Conservation (phyloP, 2,329 filamentous ascomycete species). For the Stachybotrys chlorohalonatus region DNA sequence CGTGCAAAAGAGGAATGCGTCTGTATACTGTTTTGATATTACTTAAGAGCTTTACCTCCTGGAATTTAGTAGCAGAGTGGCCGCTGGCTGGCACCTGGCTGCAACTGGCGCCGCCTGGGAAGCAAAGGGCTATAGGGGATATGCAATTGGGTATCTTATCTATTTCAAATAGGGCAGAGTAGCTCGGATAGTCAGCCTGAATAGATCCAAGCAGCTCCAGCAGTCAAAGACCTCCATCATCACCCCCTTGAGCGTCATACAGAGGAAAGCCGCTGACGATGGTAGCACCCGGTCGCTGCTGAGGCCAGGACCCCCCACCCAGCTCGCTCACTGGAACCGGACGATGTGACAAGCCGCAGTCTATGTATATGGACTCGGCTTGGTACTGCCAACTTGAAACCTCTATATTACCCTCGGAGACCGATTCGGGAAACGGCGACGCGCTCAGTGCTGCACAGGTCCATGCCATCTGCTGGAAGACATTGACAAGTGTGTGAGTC, state of each 20-base stretch:
- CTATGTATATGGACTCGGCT: constrained; percentile 22
- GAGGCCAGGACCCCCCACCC: constrained; percentile 13
- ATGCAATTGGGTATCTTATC: too few relatives aligned
- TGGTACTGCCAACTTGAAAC: constrained; percentile 21
- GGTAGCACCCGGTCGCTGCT: constrained; percentile 20
- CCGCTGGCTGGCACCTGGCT: too few relatives aligned
- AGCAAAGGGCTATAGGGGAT: too few relatives aligned
- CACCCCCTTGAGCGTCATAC: not conserved
- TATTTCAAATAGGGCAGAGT: too few relatives aligned
- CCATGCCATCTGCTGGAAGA: constrained; percentile 29
- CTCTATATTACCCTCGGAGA: constrained; percentile 20
- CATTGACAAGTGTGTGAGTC: constrained; percentile 23
- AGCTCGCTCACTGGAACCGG: constrained; percentile 10
- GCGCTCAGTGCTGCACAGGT: constrained; percentile 23
- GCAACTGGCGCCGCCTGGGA: too few relatives aligned
- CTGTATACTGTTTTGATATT: too few relatives aligned
- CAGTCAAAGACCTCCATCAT: too few relatives aligned
- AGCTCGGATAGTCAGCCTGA: too few relatives aligned
- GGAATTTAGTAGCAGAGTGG: too few relatives aligned
- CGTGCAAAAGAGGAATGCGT: too few relatives aligned
- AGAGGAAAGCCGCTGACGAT: constrained; percentile 24
- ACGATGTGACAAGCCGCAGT: constrained; percentile 22
- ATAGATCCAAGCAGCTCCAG: too few relatives aligned
- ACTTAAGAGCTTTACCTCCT: too few relatives aligned
- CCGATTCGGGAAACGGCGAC: constrained; percentile 20